Base-by-base conservation (phyloP, 257 asterid species). In the Primulina huaijiensis region DNA sequence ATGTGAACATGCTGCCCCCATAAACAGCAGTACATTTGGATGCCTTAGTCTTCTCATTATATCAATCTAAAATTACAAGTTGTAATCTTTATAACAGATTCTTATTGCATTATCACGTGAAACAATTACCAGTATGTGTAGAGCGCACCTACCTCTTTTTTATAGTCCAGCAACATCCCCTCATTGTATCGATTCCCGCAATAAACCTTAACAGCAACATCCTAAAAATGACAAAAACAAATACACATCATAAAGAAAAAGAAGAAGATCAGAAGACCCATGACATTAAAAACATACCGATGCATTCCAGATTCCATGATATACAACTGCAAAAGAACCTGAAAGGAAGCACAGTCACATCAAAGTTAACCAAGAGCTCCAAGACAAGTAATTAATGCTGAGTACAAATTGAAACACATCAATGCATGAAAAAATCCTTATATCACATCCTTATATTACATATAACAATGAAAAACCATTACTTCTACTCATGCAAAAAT, bases 181-280 rank as follows among this genome's bases (percentile, higher is more conserved):
- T 83, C 86, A 0, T 71, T 73, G 74, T 73, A 86, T 67, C 72
- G 89, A 69, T 74, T 79, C 68, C 91, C 90, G 38, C 23, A 64
- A 76, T 80, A 90, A 61, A 87, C 89, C 86, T 90, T 90, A 27
- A 90, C 90, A 14, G 95, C 96, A 53, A 90, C 91, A 78, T 88
- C 96, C 96, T 90, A 73, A 46, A 68, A 65, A 70, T 72, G 23
- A 68, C 6, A 8, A 65, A 60, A 62, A 29, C 20, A 35, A 25
- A 50, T 30, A 72, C 14, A 56, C 69, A 53, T 65, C 65, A 74
- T 19, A 29, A 23, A 23, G 25, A 23, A 23, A 23, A 23, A 23
- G 25, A 60, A 60, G 57, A 60, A 74, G 21, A 31, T 62, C 12
- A 65, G 62, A 68, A 7, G 65, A 72, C 71, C 63, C 33, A 25